Evolutionary conservation across 495 filamentous ascomycete genomes (phyloP), one percentile per base, ranked within the genome.

Genomic region (Elasticomyces elasticus): DNA sequence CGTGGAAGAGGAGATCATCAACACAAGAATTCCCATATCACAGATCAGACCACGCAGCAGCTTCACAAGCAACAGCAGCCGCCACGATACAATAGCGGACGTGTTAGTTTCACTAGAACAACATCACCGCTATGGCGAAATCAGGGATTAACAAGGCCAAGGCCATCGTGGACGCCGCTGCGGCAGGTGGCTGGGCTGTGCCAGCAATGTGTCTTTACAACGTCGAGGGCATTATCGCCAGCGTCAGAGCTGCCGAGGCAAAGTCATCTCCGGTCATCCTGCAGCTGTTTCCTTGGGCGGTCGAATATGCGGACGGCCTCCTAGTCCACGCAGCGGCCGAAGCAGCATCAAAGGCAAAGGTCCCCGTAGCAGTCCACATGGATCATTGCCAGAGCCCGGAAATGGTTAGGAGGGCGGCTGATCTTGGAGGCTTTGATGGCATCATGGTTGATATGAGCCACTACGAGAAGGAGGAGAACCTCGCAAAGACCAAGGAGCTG

Each of bases 241-340:
- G 82, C 0, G 82, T 94, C 51, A 79, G 77, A 60, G 87, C 86
- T 4, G 87, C 87, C 51, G 84, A 88, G 69, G 74, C 77, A 26
- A 84, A 86, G 47, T 70, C 72, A 50, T 86, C 85, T 0, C 84
- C 87, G 0, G 80, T 84, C 53, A 87, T 89, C 79, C 79, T 94
- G 62, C 81, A 86, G 28, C 82, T 94, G 67, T 91, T 94, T 72
- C 87, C 87, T 49, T 94, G 87, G 87, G 85, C 87, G 0, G 67
- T 86, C 67, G 69, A 79, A 71, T 88, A 87, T 70, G 82, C 81
- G 30, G 73, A 74, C 61, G 25, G 45, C 1, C 71, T 76, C 62
- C 79, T 79, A 49, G 77, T 84, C 26, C 77, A 82, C 66, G 78
- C 80, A 11, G 81, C 80, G 30, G 81, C 80, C 41, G 74, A 80